Conservation (phyloP, 805 yeast species). For the Wickerhamomyces sydowiorum region DNA sequence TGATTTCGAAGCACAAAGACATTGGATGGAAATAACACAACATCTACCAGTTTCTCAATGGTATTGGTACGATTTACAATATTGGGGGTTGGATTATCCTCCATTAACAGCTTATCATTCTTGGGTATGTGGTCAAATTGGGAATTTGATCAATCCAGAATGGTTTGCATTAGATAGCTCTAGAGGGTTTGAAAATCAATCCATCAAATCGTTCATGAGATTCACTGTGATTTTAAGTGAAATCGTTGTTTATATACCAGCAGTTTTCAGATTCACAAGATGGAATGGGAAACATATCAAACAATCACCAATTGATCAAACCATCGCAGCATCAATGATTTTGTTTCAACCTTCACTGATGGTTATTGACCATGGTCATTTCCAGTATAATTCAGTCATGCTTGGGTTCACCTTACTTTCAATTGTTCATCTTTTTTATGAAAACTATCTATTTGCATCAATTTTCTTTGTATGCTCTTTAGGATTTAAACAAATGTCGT, state of each 20-base stretch:
- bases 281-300: constrained; percentile 60
- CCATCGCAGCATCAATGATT: constrained; percentile 71
- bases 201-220: constrained; percentile 83
- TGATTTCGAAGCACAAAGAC: constrained; percentile 97
- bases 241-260: constrained; percentile 68
- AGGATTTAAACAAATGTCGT: constrained; percentile 91
- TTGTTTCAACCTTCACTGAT: constrained; percentile 78
- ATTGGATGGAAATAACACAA: constrained; percentile 91
- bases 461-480: constrained; percentile 72
- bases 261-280: constrained; percentile 63
- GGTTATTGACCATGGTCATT: constrained; percentile 94
- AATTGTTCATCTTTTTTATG: constrained; percentile 58
- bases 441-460: constrained; percentile 62
- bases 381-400: constrained; percentile 94
- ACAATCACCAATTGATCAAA: constrained; percentile 67
- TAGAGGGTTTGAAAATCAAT: constrained; percentile 63
- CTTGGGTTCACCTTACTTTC: constrained; percentile 75
- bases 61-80: constrained; percentile 85
- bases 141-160: constrained; percentile 48
- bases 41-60: constrained; percentile 69
- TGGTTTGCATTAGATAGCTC: constrained; percentile 79
- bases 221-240: constrained; percentile 74
- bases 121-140: constrained; percentile 70
- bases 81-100: constrained; percentile 98
- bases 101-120: constrained; percentile 95